Evolutionary conservation across 257 asterid genomes (phyloP).

Genomic region (Primulina huaijiensis): DNA sequence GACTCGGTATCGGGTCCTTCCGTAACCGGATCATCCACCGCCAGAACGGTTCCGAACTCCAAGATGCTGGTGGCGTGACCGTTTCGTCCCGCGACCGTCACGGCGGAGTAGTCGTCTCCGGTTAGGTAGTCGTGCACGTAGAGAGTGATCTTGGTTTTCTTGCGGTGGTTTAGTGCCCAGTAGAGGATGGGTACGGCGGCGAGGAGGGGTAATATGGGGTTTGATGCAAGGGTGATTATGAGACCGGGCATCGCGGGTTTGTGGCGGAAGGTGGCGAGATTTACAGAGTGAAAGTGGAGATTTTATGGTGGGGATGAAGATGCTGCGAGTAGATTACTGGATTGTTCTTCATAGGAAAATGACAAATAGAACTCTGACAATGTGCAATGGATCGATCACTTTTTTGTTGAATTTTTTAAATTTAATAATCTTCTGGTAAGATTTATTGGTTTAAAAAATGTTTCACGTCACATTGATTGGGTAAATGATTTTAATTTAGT

Average conservation of each 20-base stretch:
- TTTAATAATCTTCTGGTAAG: too few relatives aligned
- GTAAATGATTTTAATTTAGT: too few relatives aligned
- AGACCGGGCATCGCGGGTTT: too few relatives aligned
- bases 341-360: slow-evolving; percentile 2
- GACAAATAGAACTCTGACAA: neutral
- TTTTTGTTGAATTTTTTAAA: too few relatives aligned
- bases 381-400: too few relatives aligned
- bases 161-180: slow-evolving; percentile 33
- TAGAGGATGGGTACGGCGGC: slow-evolving; percentile 29
- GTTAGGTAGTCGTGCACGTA: slow-evolving; percentile 45
- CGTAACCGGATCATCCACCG: slow-evolving; percentile 47
- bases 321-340: neutral
- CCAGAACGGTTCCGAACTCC: slow-evolving; percentile 43
- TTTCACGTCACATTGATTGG: too few relatives aligned
- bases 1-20: slow-evolving; percentile 40
- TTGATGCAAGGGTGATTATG: slow-evolving; percentile 21
- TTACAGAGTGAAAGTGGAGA: neutral
- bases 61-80: slow-evolving; percentile 33
- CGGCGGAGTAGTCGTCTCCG: slow-evolving; percentile 41
- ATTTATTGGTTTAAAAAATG: too few relatives aligned
- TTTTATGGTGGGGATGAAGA: slow-evolving; percentile 10
- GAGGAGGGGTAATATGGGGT: slow-evolving; percentile 27
- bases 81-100: slow-evolving; percentile 40
- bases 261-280: too few relatives aligned
- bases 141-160: slow-evolving; percentile 37